phyloP scores from a whole-genome alignment of 2,329 filamentous ascomycete species.

The Neofusicoccum ribis region DNA sequence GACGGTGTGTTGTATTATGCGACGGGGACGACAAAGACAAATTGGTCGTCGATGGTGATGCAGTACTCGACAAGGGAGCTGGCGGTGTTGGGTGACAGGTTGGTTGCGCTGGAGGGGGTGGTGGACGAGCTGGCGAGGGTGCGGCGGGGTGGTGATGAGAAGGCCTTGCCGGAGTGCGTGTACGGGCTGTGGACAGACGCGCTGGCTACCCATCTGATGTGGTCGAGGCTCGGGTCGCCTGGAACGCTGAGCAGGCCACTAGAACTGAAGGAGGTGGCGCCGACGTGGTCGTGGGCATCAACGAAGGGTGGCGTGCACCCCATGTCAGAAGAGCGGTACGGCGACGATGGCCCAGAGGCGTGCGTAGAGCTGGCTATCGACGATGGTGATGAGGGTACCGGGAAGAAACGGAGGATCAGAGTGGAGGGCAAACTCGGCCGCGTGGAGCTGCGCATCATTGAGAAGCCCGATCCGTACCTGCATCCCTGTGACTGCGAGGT shows the following conservation, averaged over 20 bases:
- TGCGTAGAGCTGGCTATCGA: not conserved
- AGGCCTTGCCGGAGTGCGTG: not conserved
- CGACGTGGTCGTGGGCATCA: constrained; percentile 11
- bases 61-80: not conserved
- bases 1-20: not conserved
- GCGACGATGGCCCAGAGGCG: not conserved
- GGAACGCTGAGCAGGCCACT: not conserved
- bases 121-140: not conserved
- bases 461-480: not conserved
- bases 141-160: no score
- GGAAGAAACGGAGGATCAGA: not conserved
- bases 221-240: not conserved
- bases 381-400: not conserved
- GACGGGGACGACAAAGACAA: not conserved
- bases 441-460: not conserved
- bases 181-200: not conserved
- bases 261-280: not conserved
- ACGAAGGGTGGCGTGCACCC: not conserved
- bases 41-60: not conserved
- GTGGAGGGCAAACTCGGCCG: not conserved
- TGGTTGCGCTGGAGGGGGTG: not conserved
- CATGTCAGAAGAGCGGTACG: not conserved
- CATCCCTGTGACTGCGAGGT: constrained; percentile 2
- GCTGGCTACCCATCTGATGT: not conserved
- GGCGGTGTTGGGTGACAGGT: not conserved